A percentile compares a stretch with the other conserved stretches of the same genome.
These are phyloP conservation scores for Scheffersomyces illinoinensis DNA, from an alignment of 1,139 yeast species.

Conservation along the genomic window DNA sequence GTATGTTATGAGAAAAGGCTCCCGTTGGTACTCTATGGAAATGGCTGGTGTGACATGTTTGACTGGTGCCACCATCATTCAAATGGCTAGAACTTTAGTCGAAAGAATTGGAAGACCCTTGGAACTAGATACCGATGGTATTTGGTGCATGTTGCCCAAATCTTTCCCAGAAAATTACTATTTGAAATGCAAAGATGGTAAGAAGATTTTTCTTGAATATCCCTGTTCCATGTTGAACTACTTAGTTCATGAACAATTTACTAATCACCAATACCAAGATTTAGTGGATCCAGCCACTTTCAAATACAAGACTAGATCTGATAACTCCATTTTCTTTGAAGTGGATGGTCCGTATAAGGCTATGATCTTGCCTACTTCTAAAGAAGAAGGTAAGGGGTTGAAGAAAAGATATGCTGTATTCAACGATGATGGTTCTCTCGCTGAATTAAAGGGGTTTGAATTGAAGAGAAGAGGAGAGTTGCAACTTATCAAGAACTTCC, in stretches of 20 bases:
- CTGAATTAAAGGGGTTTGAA: conserved; percentile 96
- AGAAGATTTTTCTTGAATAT: conserved; percentile 74
- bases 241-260: conserved; percentile 84
- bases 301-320: conserved; percentile 76
- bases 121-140: conserved; percentile 98
- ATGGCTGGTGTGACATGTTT: conserved; percentile 99
- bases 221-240: conserved; percentile 97
- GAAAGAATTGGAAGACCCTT: conserved; percentile 94
- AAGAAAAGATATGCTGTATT: conserved; percentile 97
- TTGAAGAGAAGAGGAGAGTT: conserved; percentile 96
- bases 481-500: conserved; percentile 90
- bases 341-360: conserved; percentile 99
- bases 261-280: conserved; percentile 93
- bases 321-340: conserved; percentile 94
- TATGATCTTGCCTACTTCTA: conserved; percentile 95
- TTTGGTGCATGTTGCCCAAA: conserved; percentile 96
- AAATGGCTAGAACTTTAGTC: conserved; percentile 92
- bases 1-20: conserved; percentile 98
- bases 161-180: conserved; percentile 89
- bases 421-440: conserved; percentile 89
- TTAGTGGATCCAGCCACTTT: conserved; percentile 67
- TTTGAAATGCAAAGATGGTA: conserved; percentile 75
- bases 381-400: conserved; percentile 95
- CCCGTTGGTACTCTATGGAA: conserved; percentile 99
- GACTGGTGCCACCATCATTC: conserved; percentile 97